Conservation (phyloP, 768 basidiomycete species). For the Royoungia palumana region DNA sequence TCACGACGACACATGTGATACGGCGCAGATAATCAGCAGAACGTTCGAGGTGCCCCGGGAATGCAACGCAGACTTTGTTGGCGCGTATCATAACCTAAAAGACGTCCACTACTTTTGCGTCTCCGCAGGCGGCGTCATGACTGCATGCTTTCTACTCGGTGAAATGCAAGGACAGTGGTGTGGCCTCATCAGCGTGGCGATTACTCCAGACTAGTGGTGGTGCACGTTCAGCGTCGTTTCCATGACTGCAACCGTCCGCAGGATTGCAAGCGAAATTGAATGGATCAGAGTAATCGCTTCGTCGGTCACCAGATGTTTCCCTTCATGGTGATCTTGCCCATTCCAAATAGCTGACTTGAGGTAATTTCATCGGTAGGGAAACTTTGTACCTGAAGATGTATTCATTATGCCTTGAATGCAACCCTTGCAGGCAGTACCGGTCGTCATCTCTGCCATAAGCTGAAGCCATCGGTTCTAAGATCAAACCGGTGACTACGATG, state of each 20-base stretch:
- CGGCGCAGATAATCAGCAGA: constrained; percentile 16
- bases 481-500: not conserved
- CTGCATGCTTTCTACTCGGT: constrained; percentile 41
- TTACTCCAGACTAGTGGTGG: constrained; percentile 5
- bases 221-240: not conserved
- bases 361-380: not conserved
- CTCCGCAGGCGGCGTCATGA: constrained; percentile 17
- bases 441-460: constrained; percentile 11
- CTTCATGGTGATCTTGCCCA: not conserved
- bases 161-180: constrained; percentile 20
- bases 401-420: constrained; percentile 10
- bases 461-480: too few relatives aligned
- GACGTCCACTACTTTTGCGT: constrained; percentile 12
- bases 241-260: not conserved
- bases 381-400: not conserved
- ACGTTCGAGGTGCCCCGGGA: constrained; percentile 9
- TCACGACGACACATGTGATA: not conserved
- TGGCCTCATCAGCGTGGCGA: constrained; percentile 20
- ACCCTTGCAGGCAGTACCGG: constrained; percentile 9
- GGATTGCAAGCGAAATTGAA: not conserved
- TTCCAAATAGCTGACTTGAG: not conserved
- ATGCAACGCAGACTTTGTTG: constrained; percentile 9
- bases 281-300: constrained; percentile 1
- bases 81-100: constrained; percentile 11
- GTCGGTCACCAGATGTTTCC: not conserved